These are phyloP conservation scores for Solanum phureja DNA, from an alignment of 257 asterid species.

Conservation along the genomic window DNA sequence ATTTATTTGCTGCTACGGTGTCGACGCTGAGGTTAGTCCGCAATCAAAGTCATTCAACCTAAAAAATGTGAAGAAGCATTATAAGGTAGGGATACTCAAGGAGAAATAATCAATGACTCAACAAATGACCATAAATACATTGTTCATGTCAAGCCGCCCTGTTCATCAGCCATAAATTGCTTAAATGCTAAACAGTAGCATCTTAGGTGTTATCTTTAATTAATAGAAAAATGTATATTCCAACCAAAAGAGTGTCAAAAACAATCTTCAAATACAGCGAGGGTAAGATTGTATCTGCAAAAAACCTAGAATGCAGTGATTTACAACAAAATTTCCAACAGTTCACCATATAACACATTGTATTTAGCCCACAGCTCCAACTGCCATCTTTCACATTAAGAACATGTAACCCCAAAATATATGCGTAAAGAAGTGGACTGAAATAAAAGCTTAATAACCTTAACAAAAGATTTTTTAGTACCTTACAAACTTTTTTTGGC, in stretches of 20 bases:
- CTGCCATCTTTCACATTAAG: neutral
- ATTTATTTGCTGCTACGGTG: constrained; percentile 46
- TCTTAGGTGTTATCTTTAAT: neutral
- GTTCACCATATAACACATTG: neutral
- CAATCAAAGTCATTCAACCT: constrained; percentile 62
- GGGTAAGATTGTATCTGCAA: neutral
- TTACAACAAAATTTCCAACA: neutral
- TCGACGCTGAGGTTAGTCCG: constrained; percentile 23
- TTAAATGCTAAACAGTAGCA: neutral
- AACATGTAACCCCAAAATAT: neutral
- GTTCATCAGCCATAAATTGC: neutral
- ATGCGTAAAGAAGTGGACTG: neutral
- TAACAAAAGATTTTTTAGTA: neutral
- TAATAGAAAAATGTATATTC: neutral
- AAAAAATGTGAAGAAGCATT: neutral
- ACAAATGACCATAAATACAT: neutral
- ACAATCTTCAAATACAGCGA: neutral
- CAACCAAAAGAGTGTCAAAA: neutral
- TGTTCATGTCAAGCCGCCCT: neutral
- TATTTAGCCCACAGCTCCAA: neutral
- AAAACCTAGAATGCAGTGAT: neutral
- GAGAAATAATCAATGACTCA: neutral
- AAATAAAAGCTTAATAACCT: neutral
- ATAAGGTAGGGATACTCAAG: neutral
- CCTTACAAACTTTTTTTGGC: constrained; percentile 74